Conservation (phyloP, 306 rosid species). For the Ziziphus jujuba region DNA sequence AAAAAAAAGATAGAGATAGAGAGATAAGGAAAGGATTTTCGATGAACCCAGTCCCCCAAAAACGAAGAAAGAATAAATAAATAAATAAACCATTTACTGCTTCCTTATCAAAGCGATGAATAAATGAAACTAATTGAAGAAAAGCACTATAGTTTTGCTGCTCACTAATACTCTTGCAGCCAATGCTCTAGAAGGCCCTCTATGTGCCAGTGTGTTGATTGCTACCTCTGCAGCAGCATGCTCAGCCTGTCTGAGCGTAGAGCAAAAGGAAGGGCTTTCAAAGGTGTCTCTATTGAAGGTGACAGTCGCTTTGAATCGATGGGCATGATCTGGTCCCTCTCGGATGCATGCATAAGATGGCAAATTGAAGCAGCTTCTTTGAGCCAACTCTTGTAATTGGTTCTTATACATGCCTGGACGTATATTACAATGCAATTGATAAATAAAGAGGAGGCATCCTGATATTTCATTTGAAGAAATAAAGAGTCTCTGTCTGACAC, state of each 20-base stretch:
- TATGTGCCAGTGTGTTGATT: constrained; percentile 56
- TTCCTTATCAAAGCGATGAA: background rate
- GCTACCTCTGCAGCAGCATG: constrained; percentile 91
- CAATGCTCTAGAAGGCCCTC: constrained; percentile 79
- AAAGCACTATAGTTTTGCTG: constrained; percentile 1
- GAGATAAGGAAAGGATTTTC: too few species aligned
- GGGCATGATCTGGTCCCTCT: constrained; percentile 91
- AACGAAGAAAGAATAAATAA: background rate
- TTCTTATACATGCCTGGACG: constrained; percentile 68
- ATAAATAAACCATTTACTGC: background rate
- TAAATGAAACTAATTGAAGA: background rate
- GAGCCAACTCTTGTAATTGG: constrained; percentile 85
- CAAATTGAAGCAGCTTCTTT: constrained; percentile 84
- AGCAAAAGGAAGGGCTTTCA: constrained; percentile 78
- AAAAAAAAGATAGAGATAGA: too few species aligned
- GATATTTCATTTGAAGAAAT: background rate
- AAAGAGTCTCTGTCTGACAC: background rate
- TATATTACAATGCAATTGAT: constrained; percentile 16
- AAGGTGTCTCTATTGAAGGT: constrained; percentile 74
- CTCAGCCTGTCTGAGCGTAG: constrained; percentile 81
- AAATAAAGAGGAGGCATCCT: background rate
- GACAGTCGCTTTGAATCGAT: constrained; percentile 84
- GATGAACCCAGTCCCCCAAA: background rate
- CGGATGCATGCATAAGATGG: constrained; percentile 89
- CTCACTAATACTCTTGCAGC: constrained; percentile 88